phyloP scores from a whole-genome alignment of 148 eudicot species.

The Gaultheria prostrata region DNA sequence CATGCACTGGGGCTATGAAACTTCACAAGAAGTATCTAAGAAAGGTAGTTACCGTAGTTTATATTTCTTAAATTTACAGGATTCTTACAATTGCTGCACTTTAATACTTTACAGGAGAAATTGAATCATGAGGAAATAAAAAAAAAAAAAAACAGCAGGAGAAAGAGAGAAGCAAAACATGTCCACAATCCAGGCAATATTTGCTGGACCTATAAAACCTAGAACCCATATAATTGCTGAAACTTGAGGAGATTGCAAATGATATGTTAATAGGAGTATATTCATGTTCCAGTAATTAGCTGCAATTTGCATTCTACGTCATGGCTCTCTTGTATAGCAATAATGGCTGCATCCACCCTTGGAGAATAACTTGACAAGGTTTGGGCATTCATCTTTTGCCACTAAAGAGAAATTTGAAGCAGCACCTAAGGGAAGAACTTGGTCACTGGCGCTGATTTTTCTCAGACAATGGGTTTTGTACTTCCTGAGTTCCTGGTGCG shows the following conservation, averaged over 20 bases:
- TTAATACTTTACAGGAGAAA: background rate
- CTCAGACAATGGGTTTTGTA: too few species aligned
- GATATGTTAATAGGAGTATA: background rate
- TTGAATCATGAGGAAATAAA: background rate
- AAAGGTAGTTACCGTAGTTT: slow-evolving; percentile 77
- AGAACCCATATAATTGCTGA: background rate
- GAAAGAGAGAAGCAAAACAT: background rate
- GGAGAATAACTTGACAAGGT: too few species aligned
- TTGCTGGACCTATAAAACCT: background rate
- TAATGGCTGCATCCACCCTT: background rate
- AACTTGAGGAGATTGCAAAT: background rate
- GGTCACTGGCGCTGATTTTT: too few species aligned
- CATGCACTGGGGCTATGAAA: slow-evolving; percentile 88
- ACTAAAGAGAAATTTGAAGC: too few species aligned
- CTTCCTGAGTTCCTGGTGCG: too few species aligned
- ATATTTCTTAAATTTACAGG: background rate
- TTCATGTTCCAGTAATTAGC: background rate
- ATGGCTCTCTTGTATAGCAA: background rate
- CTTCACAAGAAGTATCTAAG: slow-evolving; percentile 93
- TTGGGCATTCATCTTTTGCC: too few species aligned
- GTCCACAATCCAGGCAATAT: background rate
- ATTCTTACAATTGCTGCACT: background rate
- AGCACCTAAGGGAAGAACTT: too few species aligned
- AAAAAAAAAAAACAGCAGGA: background rate
- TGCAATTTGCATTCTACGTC: background rate